Evolutionary conservation across 1,139 yeast species (phyloP), one percentile per base, ranked within the genome.

Genomic region (Yamadazyma siamensis): DNA sequence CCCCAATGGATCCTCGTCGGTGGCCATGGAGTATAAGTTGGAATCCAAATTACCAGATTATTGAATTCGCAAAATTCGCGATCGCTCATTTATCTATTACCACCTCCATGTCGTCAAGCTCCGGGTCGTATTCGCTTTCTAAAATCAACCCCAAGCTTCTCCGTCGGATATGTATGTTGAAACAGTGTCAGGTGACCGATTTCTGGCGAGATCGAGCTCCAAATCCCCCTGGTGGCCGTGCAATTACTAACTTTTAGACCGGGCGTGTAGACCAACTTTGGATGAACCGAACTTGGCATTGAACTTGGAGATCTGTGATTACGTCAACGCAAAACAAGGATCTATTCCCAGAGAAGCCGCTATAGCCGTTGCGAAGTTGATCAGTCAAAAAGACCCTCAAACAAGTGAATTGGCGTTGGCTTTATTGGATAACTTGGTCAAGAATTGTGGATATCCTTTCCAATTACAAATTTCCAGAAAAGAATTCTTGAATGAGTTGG

Each of bases 371-470:
- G 97, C 83, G 31, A 82, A 81, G 51, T 69, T 87, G 41, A 77
- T 91, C 54, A 84, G 88, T 56, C 83, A 83, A 45, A 72, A 86
- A 46, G 94, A 85, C 45, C 79, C 94, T 0, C 95, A 85, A 50
- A 84, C 89, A 16, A 62, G 77, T 11, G 80, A 75, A 50, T 61
- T 75, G 56, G 80, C 80, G 4, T 53, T 57, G 61, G 46, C 71
- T 4, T 54, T 83, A 33, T 74, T 91, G 44, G 99, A 91, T 53
- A 88, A 87, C 38, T 69, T 94, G 47, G 98, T 91, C 33, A 91
- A 91, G 62, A 91, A 91, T 60, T 91, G 99, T 65, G 98, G 98
- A 3, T 94, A 89, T 56, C 96, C 98, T 4, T 80, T 91, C 63
- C 98, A 91, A 44, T 69, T 91, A 33, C 98, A 94, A 61, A 86